Evolutionary conservation across 2,329 filamentous ascomycete species (phyloP).

Genomic region (Fusarium xyrophilum): DNA sequence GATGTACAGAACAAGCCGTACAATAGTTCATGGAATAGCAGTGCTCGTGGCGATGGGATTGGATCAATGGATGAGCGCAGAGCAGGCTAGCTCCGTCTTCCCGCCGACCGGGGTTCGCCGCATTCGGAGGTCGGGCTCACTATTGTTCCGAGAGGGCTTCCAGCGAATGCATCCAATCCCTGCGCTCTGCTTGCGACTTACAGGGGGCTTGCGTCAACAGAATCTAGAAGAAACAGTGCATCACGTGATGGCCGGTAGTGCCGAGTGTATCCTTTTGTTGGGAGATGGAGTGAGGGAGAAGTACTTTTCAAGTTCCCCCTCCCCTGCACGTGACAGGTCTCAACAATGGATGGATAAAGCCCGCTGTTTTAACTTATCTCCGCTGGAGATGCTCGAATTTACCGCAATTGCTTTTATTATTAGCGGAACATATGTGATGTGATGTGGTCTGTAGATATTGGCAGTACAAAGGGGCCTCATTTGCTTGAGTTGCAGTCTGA

Average conservation of each 20-base stretch:
- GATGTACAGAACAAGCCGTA: constrained; percentile 13
- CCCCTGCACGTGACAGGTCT: constrained; percentile 28
- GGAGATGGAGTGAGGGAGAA: not conserved
- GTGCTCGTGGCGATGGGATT: constrained; percentile 34
- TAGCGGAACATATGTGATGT: not conserved
- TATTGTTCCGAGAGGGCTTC: constrained; percentile 14
- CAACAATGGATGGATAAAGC: constrained; percentile 26
- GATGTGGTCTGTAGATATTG: constrained; percentile 1
- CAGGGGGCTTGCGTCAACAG: constrained; percentile 29
- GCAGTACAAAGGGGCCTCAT: constrained; percentile 3
- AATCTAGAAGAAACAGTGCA: constrained; percentile 5
- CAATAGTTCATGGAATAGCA: constrained; percentile 20
- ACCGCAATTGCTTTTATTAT: constrained; percentile 7
- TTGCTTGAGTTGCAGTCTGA: constrained; percentile 14
- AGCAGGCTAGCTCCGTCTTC: constrained; percentile 34
- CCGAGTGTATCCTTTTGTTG: constrained; percentile 34
- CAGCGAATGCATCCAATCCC: constrained; percentile 27
- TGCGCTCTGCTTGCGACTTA: constrained; percentile 13
- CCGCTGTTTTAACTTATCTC: constrained; percentile 36
- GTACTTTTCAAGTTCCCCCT: not conserved
- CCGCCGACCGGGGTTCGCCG: constrained; percentile 34
- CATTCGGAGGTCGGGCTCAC: not conserved
- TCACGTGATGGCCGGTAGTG: constrained; percentile 30
- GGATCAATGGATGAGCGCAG: constrained; percentile 31
- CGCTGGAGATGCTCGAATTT: constrained; percentile 3